Evolutionary conservation across 306 rosid genomes (phyloP).

Genomic region (Fragaria nilgerrensis): DNA sequence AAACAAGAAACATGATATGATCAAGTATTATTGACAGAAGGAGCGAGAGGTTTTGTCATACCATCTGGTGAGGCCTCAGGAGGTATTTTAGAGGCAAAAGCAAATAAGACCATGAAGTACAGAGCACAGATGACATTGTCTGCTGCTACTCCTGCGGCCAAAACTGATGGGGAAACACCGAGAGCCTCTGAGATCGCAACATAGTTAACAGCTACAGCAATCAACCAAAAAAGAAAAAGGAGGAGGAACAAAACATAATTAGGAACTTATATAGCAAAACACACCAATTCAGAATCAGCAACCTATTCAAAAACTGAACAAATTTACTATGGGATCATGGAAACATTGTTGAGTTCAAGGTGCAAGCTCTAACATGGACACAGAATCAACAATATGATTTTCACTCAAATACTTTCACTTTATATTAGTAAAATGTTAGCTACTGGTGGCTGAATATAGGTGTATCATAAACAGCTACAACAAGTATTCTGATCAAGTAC

Average conservation of each 20-base stretch:
- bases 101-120: conserved; percentile 41
- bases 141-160: conserved; percentile 56
- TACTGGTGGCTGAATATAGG: not conserved
- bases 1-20: not conserved
- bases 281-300: not conserved
- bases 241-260: not conserved
- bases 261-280: not conserved
- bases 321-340: not conserved
- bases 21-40: not conserved
- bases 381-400: not conserved
- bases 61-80: conserved; percentile 34
- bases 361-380: not conserved
- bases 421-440: not conserved
- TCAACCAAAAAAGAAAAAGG: conserved; percentile 19
- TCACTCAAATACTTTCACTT: not conserved
- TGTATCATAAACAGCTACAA: not conserved
- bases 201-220: conserved; percentile 47
- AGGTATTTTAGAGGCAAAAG: conserved; percentile 44
- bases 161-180: conserved; percentile 44
- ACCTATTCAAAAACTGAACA: not conserved
- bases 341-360: not conserved
- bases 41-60: conserved; percentile 10
- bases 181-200: conserved; percentile 61
- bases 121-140: conserved; percentile 47
- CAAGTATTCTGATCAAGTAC: not conserved